Conservation (phyloP, 2,329 filamentous ascomycete species). For the Coniochaeta prunicola region DNA sequence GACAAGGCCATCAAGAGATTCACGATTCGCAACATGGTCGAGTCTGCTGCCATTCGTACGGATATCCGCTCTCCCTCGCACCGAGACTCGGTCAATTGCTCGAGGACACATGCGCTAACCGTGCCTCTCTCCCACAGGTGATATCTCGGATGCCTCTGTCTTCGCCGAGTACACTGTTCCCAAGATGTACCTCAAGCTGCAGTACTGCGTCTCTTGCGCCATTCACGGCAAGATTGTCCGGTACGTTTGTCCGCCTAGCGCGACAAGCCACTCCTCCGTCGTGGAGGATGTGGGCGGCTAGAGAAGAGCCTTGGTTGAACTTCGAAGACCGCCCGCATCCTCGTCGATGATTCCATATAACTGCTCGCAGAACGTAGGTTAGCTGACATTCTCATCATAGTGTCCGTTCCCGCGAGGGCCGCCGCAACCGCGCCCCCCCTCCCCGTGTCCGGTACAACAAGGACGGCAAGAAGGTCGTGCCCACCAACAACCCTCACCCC, state of each 20-base stretch:
- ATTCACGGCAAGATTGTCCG: conserved; percentile 99
- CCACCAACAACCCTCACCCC: conserved; percentile 67
- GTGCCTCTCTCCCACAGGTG: conserved; percentile 54
- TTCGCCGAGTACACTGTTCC: conserved; percentile 99
- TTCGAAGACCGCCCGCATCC: conserved; percentile 11
- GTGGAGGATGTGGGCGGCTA: conserved; percentile 30
- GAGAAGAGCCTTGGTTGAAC: conserved; percentile 36
- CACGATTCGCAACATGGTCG: conserved; percentile 99
- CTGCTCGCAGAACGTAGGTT: conserved; percentile 8
- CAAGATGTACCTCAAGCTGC: conserved; percentile 99
- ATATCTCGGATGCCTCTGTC: conserved; percentile 99
- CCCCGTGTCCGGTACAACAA: conserved; percentile 99
- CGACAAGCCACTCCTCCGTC: conserved; percentile 43
- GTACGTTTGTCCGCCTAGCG: conserved; percentile 62
- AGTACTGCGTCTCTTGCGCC: conserved; percentile 99
- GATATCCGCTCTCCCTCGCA: conserved; percentile 22
- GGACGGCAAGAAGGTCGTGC: conserved; percentile 99
- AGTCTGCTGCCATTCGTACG: conserved; percentile 99
- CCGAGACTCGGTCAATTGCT: not conserved
- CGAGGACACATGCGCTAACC: conserved; percentile 6
- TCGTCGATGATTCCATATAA: conserved; percentile 6
- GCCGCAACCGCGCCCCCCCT: conserved; percentile 97
- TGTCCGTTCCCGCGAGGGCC: conserved; percentile 93
- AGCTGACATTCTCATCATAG: conserved; percentile 47
- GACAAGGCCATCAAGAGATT: conserved; percentile 99